Conservation (phyloP, 495 filamentous ascomycete species). For the Aspergillus bridgeri region DNA sequence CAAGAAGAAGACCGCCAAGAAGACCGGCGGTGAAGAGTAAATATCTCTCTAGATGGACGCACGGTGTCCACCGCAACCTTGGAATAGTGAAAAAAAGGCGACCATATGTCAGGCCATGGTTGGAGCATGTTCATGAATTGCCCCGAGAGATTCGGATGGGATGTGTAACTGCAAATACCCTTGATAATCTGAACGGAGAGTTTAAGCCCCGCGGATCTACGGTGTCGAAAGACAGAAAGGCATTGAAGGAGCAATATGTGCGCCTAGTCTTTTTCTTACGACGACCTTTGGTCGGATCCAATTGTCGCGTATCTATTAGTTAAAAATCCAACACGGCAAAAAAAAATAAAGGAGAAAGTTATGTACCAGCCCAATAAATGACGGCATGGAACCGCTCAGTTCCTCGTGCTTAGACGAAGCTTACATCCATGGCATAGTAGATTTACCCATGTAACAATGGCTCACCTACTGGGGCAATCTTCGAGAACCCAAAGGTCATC, state of each 20-base stretch:
- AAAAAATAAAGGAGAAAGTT: conserved; percentile 3
- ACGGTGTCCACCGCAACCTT: conserved; percentile 10
- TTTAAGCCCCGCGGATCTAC: conserved; percentile 1
- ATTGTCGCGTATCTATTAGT: conserved; percentile 3
- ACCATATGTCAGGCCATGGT: conserved; percentile 7
- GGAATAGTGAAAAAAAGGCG: conserved; percentile 9
- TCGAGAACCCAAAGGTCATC: too few relatives aligned
- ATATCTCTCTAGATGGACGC: conserved; percentile 8
- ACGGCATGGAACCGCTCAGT: neutral
- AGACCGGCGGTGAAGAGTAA: conserved; percentile 62
- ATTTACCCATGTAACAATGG: neutral
- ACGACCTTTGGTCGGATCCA: conserved; percentile 1
- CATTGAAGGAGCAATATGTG: conserved; percentile 1
- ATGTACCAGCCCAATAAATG: conserved; percentile 4
- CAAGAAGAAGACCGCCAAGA: conserved; percentile 88
- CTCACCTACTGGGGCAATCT: too few relatives aligned
- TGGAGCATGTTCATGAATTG: conserved; percentile 10
- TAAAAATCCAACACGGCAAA: neutral
- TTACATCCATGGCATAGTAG: neutral
- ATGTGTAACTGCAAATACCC: conserved; percentile 5
- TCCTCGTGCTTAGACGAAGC: neutral
- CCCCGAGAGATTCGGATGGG: conserved; percentile 2
- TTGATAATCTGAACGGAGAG: neutral
- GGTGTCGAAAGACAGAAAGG: neutral
- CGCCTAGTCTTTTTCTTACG: conserved; percentile 4